Base-by-base conservation (phyloP, 148 eudicot species). In the Camellia japonica region DNA sequence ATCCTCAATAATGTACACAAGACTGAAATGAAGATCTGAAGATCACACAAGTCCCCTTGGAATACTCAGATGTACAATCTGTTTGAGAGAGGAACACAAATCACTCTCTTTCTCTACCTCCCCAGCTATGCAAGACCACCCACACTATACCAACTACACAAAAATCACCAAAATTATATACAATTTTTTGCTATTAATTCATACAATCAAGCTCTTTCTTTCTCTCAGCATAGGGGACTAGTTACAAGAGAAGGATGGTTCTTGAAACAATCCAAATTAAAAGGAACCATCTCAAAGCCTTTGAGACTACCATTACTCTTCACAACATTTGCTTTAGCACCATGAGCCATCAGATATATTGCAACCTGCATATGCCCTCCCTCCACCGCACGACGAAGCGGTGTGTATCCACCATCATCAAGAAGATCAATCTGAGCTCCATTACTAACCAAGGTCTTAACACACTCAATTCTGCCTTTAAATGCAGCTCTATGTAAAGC, bases 401-500 rank as follows among this genome's bases (percentile, higher is more conserved):
- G 85, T 4, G 87, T 83, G 18, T 76, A 75, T 0, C 91, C 89
- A 30, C 46, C 23, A 20, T 80, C 83, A 58, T 89, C 88, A 7
- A 80, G 80, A 0, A 68, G 15, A 68, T 87, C 88, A 20, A 83
- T 73, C 49, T 20, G 64, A 13, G 91, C 91, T 41, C 91, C 88
- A 51, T 85, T 71, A 41, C 78, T 75, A 0, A 89, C 52, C 83
- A 89, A 80, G 7, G 80, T 55, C 86, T 82, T 82, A 16, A 89
- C 91, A 20, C 88, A 44, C 73, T 89, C 87, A 15, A 75, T 55
- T 2, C 79, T 80, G 2, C 89, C 91, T 69, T 89, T 89, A 76
- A 89, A 89, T 20, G 88, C 88, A 0, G 91, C 91, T 52, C 89
- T 85, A 51, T 89, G 91, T 65, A 89, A 73, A 20, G 89, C 81